Base-by-base conservation (phyloP, 257 asterid genomes). In the Solanum chiquidenum region DNA sequence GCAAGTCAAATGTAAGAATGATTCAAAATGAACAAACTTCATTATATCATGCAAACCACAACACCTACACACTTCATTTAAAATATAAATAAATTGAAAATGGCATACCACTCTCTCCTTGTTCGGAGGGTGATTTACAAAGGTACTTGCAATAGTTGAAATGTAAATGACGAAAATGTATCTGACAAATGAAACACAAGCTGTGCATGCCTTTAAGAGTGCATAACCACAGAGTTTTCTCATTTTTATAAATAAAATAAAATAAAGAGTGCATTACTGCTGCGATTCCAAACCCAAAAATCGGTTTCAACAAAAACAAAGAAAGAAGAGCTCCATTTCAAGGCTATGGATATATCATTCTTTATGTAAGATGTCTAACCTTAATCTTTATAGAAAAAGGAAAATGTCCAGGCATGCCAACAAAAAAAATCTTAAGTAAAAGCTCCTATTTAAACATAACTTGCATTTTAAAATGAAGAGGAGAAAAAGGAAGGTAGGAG, bases 1-100 rank as follows among this genome's bases (percentile, higher is more conserved):
- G 82, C 60, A 88, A 82, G 66, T 49, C 69, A 86, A 86, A 86
- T 3, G 86, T 82, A 82, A 82, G 86, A 82, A 49, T 82, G 60
- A 76, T 12, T 76, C 83, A 76, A 40, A 76, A 76, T 38, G 27
- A 46, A 46, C 40, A 80, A 27, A 80, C 27, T 46, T 18, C 68
- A 80, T 46, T 80, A 46, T 29, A 80, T 23, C 55, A 75, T 75
- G 83, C 55, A 74, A 34, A 21, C 49, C 83, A 74, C 52, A 75
- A 75, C 40, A 80, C 16, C 6, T 27, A 25, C 40, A 16, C 68
- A 49, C 69, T 82, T 49, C 62, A 82, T 82, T 49, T n/a, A 12
- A 5, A 79, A 82, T 52, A 80, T 49, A 49, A 79, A 29, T 82
- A 27, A 38, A 29, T 82, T 18, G 69, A 82, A 76, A 82, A 49